A percentile compares a stretch with the other conserved stretches of the same genome.
phyloP scores from a whole-genome alignment of 164 flowering plant species.

The Liquidambar formosana region DNA sequence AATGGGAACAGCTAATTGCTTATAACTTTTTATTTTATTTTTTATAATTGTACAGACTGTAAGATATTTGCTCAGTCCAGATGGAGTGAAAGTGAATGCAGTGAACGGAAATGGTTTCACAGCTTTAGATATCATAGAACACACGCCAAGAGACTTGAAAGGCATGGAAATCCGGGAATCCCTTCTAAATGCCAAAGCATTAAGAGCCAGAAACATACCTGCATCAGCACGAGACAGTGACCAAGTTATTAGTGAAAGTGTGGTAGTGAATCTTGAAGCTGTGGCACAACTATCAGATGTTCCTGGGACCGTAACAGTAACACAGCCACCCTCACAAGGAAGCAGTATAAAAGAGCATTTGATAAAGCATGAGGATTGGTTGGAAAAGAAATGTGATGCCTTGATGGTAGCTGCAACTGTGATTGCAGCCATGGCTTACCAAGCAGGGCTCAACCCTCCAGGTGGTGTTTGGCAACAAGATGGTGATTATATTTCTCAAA shows the following conservation, averaged over 20 bases:
- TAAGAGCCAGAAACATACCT: neutral
- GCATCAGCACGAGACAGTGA: too few species aligned
- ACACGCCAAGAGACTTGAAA: neutral
- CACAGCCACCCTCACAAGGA: too few species aligned
- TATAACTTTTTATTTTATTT: neutral
- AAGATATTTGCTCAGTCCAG: neutral
- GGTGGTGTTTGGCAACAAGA: slow-evolving; percentile 25
- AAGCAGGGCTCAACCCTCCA: slow-evolving; percentile 20
- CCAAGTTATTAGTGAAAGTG: too few species aligned
- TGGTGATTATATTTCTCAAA: too few species aligned
- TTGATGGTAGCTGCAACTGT: slow-evolving; percentile 30
- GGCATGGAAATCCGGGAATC: neutral
- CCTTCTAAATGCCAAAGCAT: neutral
- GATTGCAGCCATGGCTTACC: slow-evolving; percentile 28
- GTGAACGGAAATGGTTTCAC: neutral
- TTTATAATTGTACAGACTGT: neutral
- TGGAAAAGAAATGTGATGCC: slow-evolving; percentile 2
- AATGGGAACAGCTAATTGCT: neutral
- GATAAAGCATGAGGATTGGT: neutral
- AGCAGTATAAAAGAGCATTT: too few species aligned
- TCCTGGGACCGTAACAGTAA: too few species aligned
- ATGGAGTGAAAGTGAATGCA: neutral
- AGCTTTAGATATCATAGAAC: slow-evolving; percentile 9
- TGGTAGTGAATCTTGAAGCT: too few species aligned
- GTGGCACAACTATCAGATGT: too few species aligned